Evolutionary conservation across 1,284 basidiomycete species (phyloP), one percentile per base, ranked within the genome.

Genomic region (Apiotrichum domesticum): DNA sequence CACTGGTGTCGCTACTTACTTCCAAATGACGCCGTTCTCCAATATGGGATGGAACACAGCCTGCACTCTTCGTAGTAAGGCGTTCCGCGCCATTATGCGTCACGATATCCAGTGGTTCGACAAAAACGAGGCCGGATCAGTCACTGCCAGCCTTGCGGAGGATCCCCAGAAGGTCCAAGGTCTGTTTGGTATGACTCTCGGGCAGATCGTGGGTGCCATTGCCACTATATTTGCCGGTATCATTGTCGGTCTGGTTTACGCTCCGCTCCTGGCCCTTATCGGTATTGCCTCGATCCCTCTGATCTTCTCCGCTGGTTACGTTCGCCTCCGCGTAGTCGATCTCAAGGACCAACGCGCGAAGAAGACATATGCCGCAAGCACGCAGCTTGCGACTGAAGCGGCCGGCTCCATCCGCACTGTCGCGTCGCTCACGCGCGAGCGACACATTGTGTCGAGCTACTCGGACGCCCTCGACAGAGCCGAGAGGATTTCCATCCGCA

Each of bases 91-190:
- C 6, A 85, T 91, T 51, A 76, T 95, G 40, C 80, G 88, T 55
- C 90, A 93, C 79, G 91, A 94, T 68, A 86, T 93, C 65, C 85
- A 86, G 63, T 94, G 85, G 80, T 94, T 94, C 61, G 91, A 95
- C 75, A 83, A 84, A 74, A 88, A 91, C 29, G 83, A 85, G 71
- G 88, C 89, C 34, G 96, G 95, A 61, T 79, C 84, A 53, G 80
- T 98, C 52, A 94, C 90, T 3, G 83, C 87, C 2, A 82, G 81
- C 52, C 79, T 98, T 43, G 87, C 90, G 55, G 91, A 94, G 59
- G 88, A 91, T 68, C 88, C 95, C 15, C 90, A 95, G 68, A 96
- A 95, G 73, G 84, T 97, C 63, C 88, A 87, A 60, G 92, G 92
- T 61, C 80, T 97, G 44, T 90, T 90, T 51, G 94, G 94, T 57